A percentile compares a stretch with the other conserved stretches of the same genome.
These are phyloP conservation scores for Aspergillus puulaauensis DNA, from an alignment of 2,329 filamentous ascomycete species.

Conservation along the genomic window DNA sequence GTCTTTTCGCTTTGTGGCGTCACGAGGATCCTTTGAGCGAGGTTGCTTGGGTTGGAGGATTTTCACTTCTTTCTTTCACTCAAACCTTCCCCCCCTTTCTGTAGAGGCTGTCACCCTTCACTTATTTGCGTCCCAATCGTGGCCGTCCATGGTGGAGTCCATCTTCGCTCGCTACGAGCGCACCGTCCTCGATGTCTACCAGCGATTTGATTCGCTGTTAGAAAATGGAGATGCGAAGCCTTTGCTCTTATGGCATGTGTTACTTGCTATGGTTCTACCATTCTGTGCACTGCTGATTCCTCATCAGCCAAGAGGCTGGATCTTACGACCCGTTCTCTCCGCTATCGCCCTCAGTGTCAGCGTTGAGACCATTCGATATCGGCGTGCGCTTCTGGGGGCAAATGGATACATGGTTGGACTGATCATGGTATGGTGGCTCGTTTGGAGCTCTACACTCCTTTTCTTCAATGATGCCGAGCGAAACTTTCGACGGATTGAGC, in stretches of 20 bases:
- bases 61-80: not conserved
- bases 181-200: constrained; percentile 24
- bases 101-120: not conserved
- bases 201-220: constrained; percentile 24
- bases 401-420: constrained; percentile 58
- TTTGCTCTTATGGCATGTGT: constrained; percentile 37
- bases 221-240: constrained; percentile 31
- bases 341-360: constrained; percentile 44
- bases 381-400: constrained; percentile 50
- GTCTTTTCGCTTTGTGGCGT: not conserved
- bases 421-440: constrained; percentile 52
- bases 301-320: constrained; percentile 37
- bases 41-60: not conserved
- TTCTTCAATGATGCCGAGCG: constrained; percentile 56
- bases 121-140: not conserved
- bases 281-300: constrained; percentile 54
- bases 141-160: constrained; percentile 25
- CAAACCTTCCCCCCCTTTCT: not conserved
- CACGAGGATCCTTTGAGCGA: not conserved
- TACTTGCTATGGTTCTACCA: constrained; percentile 33
- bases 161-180: constrained; percentile 25
- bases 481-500: constrained; percentile 58
- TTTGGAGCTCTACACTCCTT: constrained; percentile 55
- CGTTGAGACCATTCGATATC: constrained; percentile 44
- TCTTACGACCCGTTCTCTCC: constrained; percentile 48